Evolutionary conservation across 129 eudicot species (phyloP).

Genomic region (Tanacetum coccineum): DNA sequence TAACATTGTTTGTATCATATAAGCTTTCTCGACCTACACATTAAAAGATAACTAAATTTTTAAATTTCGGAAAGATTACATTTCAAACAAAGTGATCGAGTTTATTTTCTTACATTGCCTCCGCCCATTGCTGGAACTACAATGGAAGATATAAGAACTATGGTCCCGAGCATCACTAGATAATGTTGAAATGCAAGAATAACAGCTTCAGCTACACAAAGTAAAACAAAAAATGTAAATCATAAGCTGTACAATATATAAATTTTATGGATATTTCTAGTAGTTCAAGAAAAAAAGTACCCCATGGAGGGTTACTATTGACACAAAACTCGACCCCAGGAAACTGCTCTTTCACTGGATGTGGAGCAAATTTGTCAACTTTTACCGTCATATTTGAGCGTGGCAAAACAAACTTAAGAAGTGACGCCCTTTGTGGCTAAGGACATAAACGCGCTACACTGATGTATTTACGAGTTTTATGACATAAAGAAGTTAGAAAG

Average conservation of each 20-base stretch:
- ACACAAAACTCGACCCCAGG: conserved; percentile 74
- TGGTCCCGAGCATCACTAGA: conserved; percentile 87
- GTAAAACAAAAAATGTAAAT: neutral
- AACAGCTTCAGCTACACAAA: conserved; percentile 58
- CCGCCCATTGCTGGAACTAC: conserved; percentile 97
- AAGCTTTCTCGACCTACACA: conserved; percentile 72
- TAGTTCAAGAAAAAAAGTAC: conserved; percentile 29
- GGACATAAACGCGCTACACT: neutral
- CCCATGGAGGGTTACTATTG: conserved; percentile 83
- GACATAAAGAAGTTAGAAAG: neutral
- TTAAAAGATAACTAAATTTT: neutral
- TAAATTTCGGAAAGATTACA: neutral
- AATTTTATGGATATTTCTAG: neutral
- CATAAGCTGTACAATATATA: neutral
- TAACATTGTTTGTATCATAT: conserved; percentile 69
- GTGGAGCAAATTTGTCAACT: conserved; percentile 62
- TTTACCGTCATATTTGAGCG: conserved; percentile 19
- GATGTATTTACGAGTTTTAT: neutral
- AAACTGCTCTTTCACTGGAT: conserved; percentile 82
- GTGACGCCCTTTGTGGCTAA: neutral
- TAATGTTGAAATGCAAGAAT: conserved; percentile 94
- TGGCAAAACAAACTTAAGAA: neutral
- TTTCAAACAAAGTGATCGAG: neutral
- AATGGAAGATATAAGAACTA: conserved; percentile 76
- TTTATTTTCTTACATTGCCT: conserved; percentile 48